Conservation (phyloP, 257 asterid species). For the Gentiana straminea region DNA sequence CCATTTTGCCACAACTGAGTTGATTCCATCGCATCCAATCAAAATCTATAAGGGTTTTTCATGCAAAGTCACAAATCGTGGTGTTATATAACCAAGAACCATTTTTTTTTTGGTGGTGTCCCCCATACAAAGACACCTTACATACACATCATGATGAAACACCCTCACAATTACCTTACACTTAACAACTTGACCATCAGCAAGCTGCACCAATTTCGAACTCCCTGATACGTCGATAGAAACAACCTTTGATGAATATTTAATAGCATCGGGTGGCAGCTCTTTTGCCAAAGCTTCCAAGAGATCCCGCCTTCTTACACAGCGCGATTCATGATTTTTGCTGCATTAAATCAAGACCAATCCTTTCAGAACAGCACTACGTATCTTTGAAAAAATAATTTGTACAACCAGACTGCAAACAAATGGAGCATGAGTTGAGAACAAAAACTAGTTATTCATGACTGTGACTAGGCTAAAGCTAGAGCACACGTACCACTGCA, state of each 20-base stretch:
- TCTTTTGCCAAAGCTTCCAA: slow-evolving; percentile 49
- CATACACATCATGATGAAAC: not conserved
- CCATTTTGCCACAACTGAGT: slow-evolving; percentile 63
- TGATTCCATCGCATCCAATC: slow-evolving; percentile 84
- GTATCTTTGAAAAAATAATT: not conserved
- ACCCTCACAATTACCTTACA: slow-evolving; percentile 33
- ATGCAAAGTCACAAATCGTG: no score
- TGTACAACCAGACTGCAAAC: not conserved
- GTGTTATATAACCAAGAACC: no score
- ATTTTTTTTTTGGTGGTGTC: no score
- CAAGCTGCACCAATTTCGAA: slow-evolving; percentile 54
- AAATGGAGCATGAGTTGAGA: not conserved
- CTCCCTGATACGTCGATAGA: slow-evolving; percentile 51
- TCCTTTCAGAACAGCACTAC: slow-evolving; percentile 4
- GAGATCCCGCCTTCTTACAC: slow-evolving; percentile 50
- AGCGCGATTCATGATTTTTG: slow-evolving; percentile 35
- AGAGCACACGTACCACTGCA: not conserved
- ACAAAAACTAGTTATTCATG: no score
- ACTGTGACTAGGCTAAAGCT: not conserved
- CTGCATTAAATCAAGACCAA: slow-evolving; percentile 21
- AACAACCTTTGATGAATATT: slow-evolving; percentile 66
- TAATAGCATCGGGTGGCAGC: slow-evolving; percentile 52
- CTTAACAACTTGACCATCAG: slow-evolving; percentile 54
- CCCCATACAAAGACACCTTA: no score
- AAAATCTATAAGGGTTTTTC: slow-evolving; percentile 29